Evolutionary conservation across 345 rosid genomes (phyloP), one percentile per base, ranked within the genome.

Genomic region (Camelina neglecta): DNA sequence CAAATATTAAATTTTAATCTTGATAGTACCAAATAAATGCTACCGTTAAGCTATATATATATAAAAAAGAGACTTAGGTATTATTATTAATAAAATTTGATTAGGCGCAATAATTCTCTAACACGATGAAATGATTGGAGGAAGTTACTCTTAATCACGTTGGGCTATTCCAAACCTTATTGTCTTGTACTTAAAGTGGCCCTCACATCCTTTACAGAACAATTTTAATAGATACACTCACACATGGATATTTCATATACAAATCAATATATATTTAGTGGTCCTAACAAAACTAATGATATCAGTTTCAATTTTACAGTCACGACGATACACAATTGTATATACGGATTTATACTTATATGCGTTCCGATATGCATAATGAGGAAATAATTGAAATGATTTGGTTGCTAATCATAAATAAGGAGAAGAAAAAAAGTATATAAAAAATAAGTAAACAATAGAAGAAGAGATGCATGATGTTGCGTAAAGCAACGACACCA

Each of bases 401-500:
- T 78, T 50, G 64, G 77, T 73, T 72, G 65, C 69, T 72, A 78
- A 72, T 66, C 69, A 78, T 66, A n/a, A 42, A 55, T n/a, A 57
- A 42, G 35, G 33, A 55, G 11, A 57, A 33, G 24, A 64, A 33
- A 35, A 76, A 69, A 47, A 11, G 7, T 42, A 60, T 48, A 9
- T 67, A 31, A 54, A n/a, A 39, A 51, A 42, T 41, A 45, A 62
- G 51, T 29, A 44, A 54, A 76, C 42, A 42, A 4, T 55, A 57
- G 53, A 41, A 60, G 61, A 61, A 64, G 69, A 72, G 73, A 72
- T 78, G 81, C 69, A 78, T 66, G 77, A 66, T 78, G 81, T 78
- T 78, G 81, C 81, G 73, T 78, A 78, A 78, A 78, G 81, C 81
- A 78, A 78, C 48, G 73, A 78, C 81, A 78, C 74, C 77, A 78